Base-by-base conservation (phyloP, 371 early-diverging fungal genomes). In the Fennellomyces sp. region DNA sequence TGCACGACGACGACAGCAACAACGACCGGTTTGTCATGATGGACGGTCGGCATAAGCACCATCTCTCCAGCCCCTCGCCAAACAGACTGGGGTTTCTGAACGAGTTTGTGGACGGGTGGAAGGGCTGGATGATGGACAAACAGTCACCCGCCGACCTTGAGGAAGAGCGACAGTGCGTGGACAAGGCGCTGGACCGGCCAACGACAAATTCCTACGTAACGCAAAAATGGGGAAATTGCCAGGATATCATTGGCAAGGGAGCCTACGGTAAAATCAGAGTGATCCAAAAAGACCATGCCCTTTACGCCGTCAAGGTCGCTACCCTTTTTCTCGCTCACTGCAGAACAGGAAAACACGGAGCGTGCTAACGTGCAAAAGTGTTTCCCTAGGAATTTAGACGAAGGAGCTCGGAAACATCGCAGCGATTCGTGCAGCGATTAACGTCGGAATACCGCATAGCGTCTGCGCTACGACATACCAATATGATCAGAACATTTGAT, bases 401-500 rank as follows among this genome's bases (percentile, higher is more conserved):
- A 63, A 57, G 68, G 17, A 50, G 71, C 35, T 69, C 79, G 27
- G 91, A 92, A 66, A 63, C 80, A 5, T 64, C 81, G 25, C 82
- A 80, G 56, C 74, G 76, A 42, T 97, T 95, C 68, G 82, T 97
- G 78, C 96, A 96, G 65, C 90, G 89, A 67, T 75, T 96, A 57
- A 91, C 89, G 29, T 82, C 89, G 62, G 96, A 96, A 78, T 96
- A 94, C 66, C 93, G 95, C 70, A 96, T 97, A 60, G 85, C 88
- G 31, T 93, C 94, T 2, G 87, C 90, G 25, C 79, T 97, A 42
- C 82, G 88, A 47, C 94, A 97, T 69, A 80, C 81, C 53, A 94
- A 97, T 70, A 71, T 98, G 10, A 91, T 97, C 13, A 86, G 91
- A 65, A 96, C 97, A 0, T 82, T 97, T 11, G 97, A 98, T 73